A percentile compares a stretch with the other conserved stretches of the same genome.
Evolutionary conservation across 371 early-diverging fungal genomes (phyloP).

Genomic region (Syncephalis plumigaleata): DNA sequence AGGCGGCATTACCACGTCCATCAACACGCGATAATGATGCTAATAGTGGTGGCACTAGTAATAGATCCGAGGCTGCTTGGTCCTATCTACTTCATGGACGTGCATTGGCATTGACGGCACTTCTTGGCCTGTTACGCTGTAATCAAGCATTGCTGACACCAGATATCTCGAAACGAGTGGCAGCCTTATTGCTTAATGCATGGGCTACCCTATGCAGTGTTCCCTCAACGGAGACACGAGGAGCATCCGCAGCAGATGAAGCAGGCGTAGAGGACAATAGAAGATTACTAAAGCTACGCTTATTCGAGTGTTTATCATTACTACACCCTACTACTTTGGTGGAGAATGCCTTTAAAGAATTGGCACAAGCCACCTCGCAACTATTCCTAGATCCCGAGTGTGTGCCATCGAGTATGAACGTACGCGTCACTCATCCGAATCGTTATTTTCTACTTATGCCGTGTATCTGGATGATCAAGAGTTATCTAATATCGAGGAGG

Average conservation of each 20-base stretch:
- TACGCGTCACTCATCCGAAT: constrained; percentile 18
- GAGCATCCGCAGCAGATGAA: constrained; percentile 18
- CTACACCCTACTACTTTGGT: constrained; percentile 45
- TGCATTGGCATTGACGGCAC: constrained; percentile 49
- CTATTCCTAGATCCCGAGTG: constrained; percentile 38
- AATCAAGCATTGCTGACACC: constrained; percentile 47
- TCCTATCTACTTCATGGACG: constrained; percentile 39
- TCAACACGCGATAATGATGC: constrained; percentile 29
- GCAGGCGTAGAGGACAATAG: constrained; percentile 32
- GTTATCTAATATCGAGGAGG: constrained; percentile 18
- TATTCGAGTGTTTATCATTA: constrained; percentile 54
- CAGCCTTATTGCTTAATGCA: constrained; percentile 59
- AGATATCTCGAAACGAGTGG: constrained; percentile 66
- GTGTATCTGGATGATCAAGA: neutral
- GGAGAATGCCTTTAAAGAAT: constrained; percentile 35
- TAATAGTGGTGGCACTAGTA: constrained; percentile 38
- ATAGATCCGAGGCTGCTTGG: constrained; percentile 14
- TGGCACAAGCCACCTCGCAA: constrained; percentile 29
- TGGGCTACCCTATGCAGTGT: constrained; percentile 42
- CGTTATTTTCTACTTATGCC: constrained; percentile 23
- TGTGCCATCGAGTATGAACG: constrained; percentile 20
- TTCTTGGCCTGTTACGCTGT: constrained; percentile 52
- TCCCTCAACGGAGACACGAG: constrained; percentile 21
- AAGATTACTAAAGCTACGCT: constrained; percentile 34
- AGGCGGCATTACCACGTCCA: constrained; percentile 40